phyloP scores from a whole-genome alignment of 192 early-diverging fungal genomes.

The Backusella psychrophila region DNA sequence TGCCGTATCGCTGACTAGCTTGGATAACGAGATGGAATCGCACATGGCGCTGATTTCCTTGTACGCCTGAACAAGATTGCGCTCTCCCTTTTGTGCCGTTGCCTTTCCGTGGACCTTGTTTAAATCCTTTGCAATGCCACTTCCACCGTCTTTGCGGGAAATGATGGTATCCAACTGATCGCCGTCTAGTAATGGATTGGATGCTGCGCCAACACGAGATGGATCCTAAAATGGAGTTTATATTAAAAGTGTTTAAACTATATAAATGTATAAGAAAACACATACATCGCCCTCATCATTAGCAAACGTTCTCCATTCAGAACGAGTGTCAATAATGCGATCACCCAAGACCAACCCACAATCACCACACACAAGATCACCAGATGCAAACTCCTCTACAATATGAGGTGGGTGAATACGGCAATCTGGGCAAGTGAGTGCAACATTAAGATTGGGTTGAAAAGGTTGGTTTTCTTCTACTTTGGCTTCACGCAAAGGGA shows the following conservation, averaged over 20 bases:
- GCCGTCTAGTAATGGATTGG: constrained; percentile 75
- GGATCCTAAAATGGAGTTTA: constrained; percentile 51
- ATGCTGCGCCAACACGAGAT: constrained; percentile 83
- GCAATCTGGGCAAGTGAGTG: constrained; percentile 76
- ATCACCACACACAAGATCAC: constrained; percentile 89
- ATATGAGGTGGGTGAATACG: constrained; percentile 76
- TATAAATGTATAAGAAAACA: background rate
- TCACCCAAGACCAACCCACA: constrained; percentile 90
- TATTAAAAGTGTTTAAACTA: background rate
- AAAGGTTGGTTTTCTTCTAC: constrained; percentile 10
- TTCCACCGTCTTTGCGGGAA: constrained; percentile 71
- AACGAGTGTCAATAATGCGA: constrained; percentile 90
- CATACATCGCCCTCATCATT: constrained; percentile 80
- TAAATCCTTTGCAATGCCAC: constrained; percentile 67
- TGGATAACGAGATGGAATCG: constrained; percentile 76
- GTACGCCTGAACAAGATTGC: constrained; percentile 73
- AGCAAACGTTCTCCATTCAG: constrained; percentile 96
- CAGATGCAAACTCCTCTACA: constrained; percentile 87
- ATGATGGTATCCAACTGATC: constrained; percentile 86
- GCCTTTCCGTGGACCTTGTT: constrained; percentile 73
- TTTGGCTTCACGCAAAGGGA: constrained; percentile 17
- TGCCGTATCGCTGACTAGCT: constrained; percentile 71
- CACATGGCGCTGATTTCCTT: constrained; percentile 78
- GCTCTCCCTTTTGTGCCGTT: constrained; percentile 69
- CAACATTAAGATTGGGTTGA: constrained; percentile 53